These are phyloP conservation scores for Solanum dulcamara DNA, from an alignment of 257 asterid genomes.

Conservation along the genomic window DNA sequence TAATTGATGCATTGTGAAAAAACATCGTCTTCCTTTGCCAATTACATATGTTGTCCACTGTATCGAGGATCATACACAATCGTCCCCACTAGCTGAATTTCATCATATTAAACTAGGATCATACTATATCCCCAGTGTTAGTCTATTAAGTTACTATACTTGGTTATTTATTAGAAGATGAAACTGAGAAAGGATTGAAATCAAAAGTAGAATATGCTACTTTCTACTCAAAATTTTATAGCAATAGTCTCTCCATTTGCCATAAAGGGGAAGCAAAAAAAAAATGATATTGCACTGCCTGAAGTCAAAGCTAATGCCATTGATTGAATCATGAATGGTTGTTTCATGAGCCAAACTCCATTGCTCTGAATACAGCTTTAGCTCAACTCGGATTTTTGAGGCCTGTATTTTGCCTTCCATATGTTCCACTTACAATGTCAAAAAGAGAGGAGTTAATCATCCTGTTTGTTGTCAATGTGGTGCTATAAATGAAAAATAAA, in stretches of 20 bases:
- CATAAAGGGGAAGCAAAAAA: neutral
- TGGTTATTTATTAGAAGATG: neutral
- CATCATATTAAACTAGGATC: neutral
- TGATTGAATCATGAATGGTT: too few relatives aligned
- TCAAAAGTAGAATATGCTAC: neutral
- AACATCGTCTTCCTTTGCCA: neutral
- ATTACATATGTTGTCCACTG: neutral
- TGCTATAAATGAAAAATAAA: neutral
- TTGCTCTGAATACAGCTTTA: conserved; percentile 62
- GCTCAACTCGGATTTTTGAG: conserved; percentile 82
- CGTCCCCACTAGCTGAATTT: neutral
- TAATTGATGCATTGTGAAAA: neutral
- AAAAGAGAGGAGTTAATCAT: conserved; percentile 55
- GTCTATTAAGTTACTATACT: neutral
- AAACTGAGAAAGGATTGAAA: neutral
- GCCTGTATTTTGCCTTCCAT: conserved; percentile 71
- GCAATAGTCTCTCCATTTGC: neutral
- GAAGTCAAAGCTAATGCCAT: too few relatives aligned
- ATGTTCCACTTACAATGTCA: conserved; percentile 52
- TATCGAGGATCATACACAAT: neutral
- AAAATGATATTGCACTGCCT: neutral
- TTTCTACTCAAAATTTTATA: neutral
- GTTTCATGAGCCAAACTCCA: conserved; percentile 65
- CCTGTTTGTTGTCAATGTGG: neutral
- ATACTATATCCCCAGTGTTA: neutral